Percentiles rank a stretch among this genome's conserved stretches.
These are phyloP conservation scores for Cicer pinnatifidum DNA, from an alignment of 306 rosid genomes.

Conservation along the genomic window DNA sequence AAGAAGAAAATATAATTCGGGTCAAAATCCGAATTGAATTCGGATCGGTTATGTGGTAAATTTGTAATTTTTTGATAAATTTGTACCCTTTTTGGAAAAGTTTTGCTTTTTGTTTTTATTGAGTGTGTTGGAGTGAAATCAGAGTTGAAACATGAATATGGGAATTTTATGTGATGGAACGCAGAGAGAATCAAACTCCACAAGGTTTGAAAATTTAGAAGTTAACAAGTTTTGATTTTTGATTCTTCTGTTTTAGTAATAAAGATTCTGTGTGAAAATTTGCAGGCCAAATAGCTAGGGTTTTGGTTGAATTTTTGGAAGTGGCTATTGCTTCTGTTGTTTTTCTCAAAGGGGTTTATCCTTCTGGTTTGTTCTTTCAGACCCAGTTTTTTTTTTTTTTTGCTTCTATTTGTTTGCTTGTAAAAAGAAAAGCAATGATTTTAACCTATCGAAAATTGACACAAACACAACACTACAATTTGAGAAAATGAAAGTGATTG, in stretches of 20 bases:
- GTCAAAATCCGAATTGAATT: not conserved
- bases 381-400: not conserved
- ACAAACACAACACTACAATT: too few relatives aligned
- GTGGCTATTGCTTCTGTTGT: conserved; percentile 75
- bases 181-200: conserved; percentile 58
- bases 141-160: conserved; percentile 18
- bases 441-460: not conserved
- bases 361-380: conserved; percentile 64
- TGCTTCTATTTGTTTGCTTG: conserved; percentile 39
- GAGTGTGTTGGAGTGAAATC: not conserved
- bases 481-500: too few relatives aligned
- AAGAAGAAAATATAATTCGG: not conserved
- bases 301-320: conserved; percentile 83
- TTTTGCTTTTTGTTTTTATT: not conserved
- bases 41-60: conserved; percentile 9
- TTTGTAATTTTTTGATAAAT: not conserved
- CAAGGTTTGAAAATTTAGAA: conserved; percentile 54
- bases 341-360: conserved; percentile 84
- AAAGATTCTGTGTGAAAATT: conserved; percentile 15
- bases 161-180: conserved; percentile 53
- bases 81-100: not conserved
- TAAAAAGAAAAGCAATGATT: conserved; percentile 16
- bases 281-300: conserved; percentile 63
- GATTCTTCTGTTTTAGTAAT: not conserved
- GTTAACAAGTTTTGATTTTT: conserved; percentile 4